phyloP scores from a whole-genome alignment of 2,329 filamentous ascomycete genomes.

The Aschersonia sp. region DNA sequence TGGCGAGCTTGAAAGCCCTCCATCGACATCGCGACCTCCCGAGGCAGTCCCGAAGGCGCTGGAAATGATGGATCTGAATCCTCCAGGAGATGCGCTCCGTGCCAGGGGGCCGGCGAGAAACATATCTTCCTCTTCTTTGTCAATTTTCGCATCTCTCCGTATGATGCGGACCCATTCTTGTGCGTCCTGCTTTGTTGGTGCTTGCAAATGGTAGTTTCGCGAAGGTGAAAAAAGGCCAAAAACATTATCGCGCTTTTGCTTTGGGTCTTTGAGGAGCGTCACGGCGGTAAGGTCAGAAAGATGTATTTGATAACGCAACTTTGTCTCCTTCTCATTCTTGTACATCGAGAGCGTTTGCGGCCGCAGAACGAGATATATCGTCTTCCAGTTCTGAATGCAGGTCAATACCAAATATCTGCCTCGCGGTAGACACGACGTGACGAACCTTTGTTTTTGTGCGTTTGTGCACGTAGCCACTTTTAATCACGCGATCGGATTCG shows the following conservation, averaged over 20 bases:
- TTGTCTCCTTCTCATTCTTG: conserved; percentile 79
- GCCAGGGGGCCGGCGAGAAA: conserved; percentile 52
- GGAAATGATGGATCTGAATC: conserved; percentile 1
- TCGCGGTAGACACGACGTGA: neutral
- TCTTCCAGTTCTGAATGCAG: conserved; percentile 63
- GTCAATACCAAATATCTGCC: conserved; percentile 4
- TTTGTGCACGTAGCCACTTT: conserved; percentile 74
- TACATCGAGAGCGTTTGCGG: conserved; percentile 87
- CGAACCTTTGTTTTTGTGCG: conserved; percentile 83
- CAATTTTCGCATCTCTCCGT: conserved; percentile 63
- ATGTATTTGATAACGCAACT: conserved; percentile 75
- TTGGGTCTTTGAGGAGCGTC: conserved; percentile 75
- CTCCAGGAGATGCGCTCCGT: conserved; percentile 26
- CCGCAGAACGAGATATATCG: conserved; percentile 75
- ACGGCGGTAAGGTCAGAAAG: conserved; percentile 86
- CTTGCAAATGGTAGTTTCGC: conserved; percentile 84
- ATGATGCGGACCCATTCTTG: conserved; percentile 79
- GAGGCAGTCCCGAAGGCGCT: conserved; percentile 3
- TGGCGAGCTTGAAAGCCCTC: conserved; percentile 42
- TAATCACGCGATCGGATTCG: conserved; percentile 87
- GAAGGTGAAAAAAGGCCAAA: conserved; percentile 89
- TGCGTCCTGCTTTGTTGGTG: conserved; percentile 55
- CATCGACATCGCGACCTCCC: conserved; percentile 22
- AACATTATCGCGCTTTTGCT: conserved; percentile 71
- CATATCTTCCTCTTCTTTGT: conserved; percentile 79